Percentiles rank a stretch among this genome's conserved stretches.
phyloP scores from a whole-genome alignment of 768 basidiomycete genomes.

The Termitomyces sp. region DNA sequence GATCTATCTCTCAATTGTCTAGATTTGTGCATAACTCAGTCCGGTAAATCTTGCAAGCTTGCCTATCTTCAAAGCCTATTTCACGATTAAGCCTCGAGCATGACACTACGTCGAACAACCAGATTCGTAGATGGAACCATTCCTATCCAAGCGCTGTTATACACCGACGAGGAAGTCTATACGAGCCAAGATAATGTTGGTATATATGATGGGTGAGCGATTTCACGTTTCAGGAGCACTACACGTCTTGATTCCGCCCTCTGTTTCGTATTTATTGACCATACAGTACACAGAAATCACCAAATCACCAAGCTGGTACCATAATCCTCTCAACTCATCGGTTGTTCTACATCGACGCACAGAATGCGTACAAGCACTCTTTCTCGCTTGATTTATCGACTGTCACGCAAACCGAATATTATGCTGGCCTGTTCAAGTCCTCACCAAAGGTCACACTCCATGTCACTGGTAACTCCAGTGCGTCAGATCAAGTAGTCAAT shows the following conservation, averaged over 20 bases:
- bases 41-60: background rate
- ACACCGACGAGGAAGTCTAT: conserved; percentile 76
- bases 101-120: conserved; percentile 58
- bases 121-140: conserved; percentile 69
- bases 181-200: conserved; percentile 78
- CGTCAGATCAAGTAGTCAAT: conserved; percentile 19
- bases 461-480: conserved; percentile 36
- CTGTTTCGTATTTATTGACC: conserved; percentile 21
- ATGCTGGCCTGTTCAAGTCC: conserved; percentile 86
- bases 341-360: conserved; percentile 72
- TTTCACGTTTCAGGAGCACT: conserved; percentile 13
- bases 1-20: no score
- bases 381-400: conserved; percentile 64
- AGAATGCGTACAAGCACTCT: conserved; percentile 49
- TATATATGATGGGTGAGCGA: conserved; percentile 85
- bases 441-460: conserved; percentile 85
- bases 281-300: conserved; percentile 74
- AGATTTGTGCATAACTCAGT: background rate
- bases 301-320: conserved; percentile 73
- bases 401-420: conserved; percentile 79
- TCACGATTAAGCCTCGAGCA: conserved; percentile 18
- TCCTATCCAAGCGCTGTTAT: conserved; percentile 72
- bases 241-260: background rate
- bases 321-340: conserved; percentile 79
- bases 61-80: background rate